Evolutionary conservation across 202 grass and related monocot species (phyloP), one percentile per base, ranked within the genome.

Genomic region (Panicum virgatum): DNA sequence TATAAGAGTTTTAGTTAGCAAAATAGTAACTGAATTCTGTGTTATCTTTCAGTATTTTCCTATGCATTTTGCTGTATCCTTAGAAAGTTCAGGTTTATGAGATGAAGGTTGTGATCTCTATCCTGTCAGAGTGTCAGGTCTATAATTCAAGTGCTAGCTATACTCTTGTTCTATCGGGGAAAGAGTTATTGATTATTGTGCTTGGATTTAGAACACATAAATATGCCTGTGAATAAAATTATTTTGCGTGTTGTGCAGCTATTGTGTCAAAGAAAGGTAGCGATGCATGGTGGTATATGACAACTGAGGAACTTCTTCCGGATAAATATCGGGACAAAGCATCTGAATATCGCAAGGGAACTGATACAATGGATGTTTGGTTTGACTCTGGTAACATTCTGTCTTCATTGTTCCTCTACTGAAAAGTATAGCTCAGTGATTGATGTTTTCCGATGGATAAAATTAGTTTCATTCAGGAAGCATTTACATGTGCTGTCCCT

Each of bases 291-390:
- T 98, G 95, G 95, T 95, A 93, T 87, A 88, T 98, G 95, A 83
- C 88, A 69, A 95, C 76, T 11, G 90, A 93, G 78, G 88, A 98
- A 57, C 95, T 98, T 94, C 95, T 98, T 82, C 90, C 95, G 53
- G 79, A 95, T 9, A 93, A 90, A 76, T 95, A 98, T 85, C 72
- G 57, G 26, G 57, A 88, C 45, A 89, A 84, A 87, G 95, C 90
- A 89, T 93, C 84, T 26, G 75, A 89, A 27, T 98, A 98, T 79
- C 80, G 79, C 38, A 98, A 93, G 85, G 95, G 96, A 86, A 95
- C 96, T 85, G 96, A 98, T 91, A 98, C 96, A 85, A 98, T 98
- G 96, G 96, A 98, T 72, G 96, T 98, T 87, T 98, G 96, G 96
- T 98, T 98, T 66, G 96, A 98, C 85, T 98, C 96, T 73, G 92